These are phyloP conservation scores for Eremomyces bilateralis DNA, from an alignment of 495 filamentous ascomycete genomes.

Conservation along the genomic window DNA sequence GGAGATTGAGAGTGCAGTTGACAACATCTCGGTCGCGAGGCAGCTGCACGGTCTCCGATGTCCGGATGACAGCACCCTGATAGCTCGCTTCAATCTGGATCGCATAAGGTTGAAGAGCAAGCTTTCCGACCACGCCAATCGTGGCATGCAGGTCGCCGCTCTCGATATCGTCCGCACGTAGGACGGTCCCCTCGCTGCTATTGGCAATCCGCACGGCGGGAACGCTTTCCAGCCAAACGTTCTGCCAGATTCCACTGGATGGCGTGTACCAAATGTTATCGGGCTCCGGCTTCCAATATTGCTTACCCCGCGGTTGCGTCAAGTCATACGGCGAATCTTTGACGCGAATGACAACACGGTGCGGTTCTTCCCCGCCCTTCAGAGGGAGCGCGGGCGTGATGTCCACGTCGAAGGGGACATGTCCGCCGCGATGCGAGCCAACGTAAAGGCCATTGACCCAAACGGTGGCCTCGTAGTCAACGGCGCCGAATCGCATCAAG, in stretches of 20 bases:
- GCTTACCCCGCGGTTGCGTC: slow-evolving; percentile 13
- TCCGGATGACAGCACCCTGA: slow-evolving; percentile 3
- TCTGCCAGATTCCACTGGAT: slow-evolving; percentile 13
- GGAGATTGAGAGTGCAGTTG: slow-evolving; percentile 7
- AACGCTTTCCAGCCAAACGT: slow-evolving; percentile 12
- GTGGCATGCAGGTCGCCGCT: slow-evolving; percentile 10
- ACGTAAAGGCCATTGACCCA: slow-evolving; percentile 11
- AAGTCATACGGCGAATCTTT: slow-evolving; percentile 14
- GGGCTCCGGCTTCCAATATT: slow-evolving; percentile 12
- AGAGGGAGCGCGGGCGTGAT: slow-evolving; percentile 7
- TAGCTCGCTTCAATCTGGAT: slow-evolving; percentile 10
- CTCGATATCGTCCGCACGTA: slow-evolving; percentile 14
- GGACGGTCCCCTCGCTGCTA: slow-evolving; percentile 11
- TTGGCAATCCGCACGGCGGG: slow-evolving; percentile 9
- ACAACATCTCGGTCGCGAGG: slow-evolving; percentile 7
- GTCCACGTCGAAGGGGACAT: slow-evolving; percentile 14
- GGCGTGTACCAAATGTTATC: slow-evolving; percentile 13
- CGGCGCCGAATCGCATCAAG: slow-evolving; percentile 11
- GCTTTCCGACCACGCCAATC: slow-evolving; percentile 8
- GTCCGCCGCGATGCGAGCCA: slow-evolving; percentile 11
- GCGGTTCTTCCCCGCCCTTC: not conserved
- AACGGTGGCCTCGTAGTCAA: slow-evolving; percentile 12
- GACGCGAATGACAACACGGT: slow-evolving; percentile 12
- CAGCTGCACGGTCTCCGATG: slow-evolving; percentile 2
- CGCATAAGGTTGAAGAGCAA: slow-evolving; percentile 5